Percentiles rank a stretch among this genome's conserved stretches.
Evolutionary conservation across 306 rosid species (phyloP).

Genomic region (Pachyrhizus erosus): DNA sequence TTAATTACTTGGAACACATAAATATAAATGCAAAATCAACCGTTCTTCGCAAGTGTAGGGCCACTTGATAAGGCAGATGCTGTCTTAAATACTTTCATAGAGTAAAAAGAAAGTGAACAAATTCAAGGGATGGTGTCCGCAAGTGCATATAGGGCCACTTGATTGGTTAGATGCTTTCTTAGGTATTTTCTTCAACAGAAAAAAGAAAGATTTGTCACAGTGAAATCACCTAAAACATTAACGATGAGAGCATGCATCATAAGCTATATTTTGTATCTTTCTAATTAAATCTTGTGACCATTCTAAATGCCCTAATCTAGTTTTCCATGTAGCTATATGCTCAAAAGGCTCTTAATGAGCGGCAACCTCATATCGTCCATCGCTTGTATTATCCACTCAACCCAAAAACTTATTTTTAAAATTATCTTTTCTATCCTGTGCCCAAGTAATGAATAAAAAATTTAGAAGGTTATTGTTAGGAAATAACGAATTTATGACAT

Average conservation of each 20-base stretch:
- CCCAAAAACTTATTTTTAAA: not conserved
- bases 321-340: not conserved
- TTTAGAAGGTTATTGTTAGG: not conserved
- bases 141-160: not conserved
- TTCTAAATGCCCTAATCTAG: not conserved
- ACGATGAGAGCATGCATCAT: constrained; percentile 20
- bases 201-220: not conserved
- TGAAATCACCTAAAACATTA: not conserved
- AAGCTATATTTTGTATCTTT: constrained; percentile 19
- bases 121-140: not conserved
- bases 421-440: not conserved
- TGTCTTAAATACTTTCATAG: not conserved
- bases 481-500: not conserved
- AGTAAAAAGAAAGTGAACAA: not conserved
- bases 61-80: constrained; percentile 28
- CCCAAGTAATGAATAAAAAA: not conserved
- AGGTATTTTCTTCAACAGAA: not conserved
- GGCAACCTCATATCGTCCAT: not conserved
- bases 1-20: not conserved
- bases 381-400: not conserved
- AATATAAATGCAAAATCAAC: not conserved
- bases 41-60: not conserved
- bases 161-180: constrained; percentile 14
- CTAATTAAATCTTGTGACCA: constrained; percentile 11
- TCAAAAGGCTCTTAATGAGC: not conserved